Base-by-base conservation (phyloP, 2,329 filamentous ascomycete genomes). In the Verticillium dahliae region DNA sequence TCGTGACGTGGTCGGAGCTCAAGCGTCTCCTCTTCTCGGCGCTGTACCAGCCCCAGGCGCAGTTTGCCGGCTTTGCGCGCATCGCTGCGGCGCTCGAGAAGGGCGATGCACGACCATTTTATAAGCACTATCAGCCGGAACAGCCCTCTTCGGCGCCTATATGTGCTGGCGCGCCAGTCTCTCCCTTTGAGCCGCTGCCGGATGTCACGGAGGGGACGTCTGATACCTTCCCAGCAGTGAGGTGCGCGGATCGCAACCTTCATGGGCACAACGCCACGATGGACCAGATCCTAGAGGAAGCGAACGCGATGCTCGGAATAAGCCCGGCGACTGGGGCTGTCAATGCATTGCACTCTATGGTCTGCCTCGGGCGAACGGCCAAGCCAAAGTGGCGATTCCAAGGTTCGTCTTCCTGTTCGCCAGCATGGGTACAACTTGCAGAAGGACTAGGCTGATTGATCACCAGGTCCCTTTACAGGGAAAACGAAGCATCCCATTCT, bases 1-100 rank as follows among this genome's bases (percentile, higher is more conserved):
- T 84, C n/a, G 69, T 85, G 59, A 83, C 80, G 1, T 82, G 81
- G 72, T 78, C 76, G 39, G 75, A 76, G 58, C 65, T 84, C 39
- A 78, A 79, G 66, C 69, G 71, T 7, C 70, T 81, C 9, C 75
- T 80, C 15, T 74, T 76, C 5, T 70, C 72, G 1, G 69, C 74
- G 2, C 67, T 83, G 33, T 84, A 84, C 67, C 71, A 72, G 45
- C 81, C 81, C 1, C 72, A 80, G 6, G 65, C 65, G 58, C 69
- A 69, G 50, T 81, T 82, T 63, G 71, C 72, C 27, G 66, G 63
- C 27, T 72, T 84, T 52, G 80, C 83, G 15, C 60, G 66, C 3
- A 73, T 78, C 2, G 70, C 83, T n/a, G 72, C 74, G 1, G 75
- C 70, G 0, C 72, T 82, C 4, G 78, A 82, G 63, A 57, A 60